Conservation (phyloP, 202 grass and related monocot genomes). For the Eragrostis tef region DNA sequence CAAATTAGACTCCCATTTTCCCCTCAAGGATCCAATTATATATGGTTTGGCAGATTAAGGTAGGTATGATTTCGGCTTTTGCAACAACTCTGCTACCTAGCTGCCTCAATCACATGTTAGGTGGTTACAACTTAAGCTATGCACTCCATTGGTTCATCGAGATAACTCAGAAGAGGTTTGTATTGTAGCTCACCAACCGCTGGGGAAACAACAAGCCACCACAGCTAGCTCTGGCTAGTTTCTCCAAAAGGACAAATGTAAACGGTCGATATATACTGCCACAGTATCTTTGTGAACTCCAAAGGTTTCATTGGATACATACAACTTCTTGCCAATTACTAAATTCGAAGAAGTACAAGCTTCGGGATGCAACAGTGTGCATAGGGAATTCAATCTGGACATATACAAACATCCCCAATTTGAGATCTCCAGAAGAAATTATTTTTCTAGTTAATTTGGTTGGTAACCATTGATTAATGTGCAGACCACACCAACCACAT, state of each 20-base stretch:
- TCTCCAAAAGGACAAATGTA: neutral
- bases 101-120: constrained; percentile 38
- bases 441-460: constrained; percentile 14
- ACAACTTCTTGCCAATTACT: neutral
- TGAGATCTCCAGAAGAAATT: neutral
- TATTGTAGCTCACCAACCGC: constrained; percentile 41
- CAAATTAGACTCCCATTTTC: constrained; percentile 28
- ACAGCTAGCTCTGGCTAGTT: neutral
- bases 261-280: neutral
- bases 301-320: constrained; percentile 31
- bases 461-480: constrained; percentile 37
- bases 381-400: neutral
- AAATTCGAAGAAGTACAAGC: neutral
- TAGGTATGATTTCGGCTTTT: constrained; percentile 20
- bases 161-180: neutral
- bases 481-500: constrained; percentile 36
- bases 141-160: neutral
- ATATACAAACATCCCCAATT: neutral
- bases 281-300: neutral
- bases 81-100: constrained; percentile 6
- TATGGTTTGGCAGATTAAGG: neutral
- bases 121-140: constrained; percentile 37
- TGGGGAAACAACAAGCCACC: neutral
- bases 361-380: neutral
- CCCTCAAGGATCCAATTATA: too few species aligned